Percentiles rank a stretch among this genome's conserved stretches.
Evolutionary conservation across 371 early-diverging fungal species (phyloP).

Genomic region (Mortierella sp.): DNA sequence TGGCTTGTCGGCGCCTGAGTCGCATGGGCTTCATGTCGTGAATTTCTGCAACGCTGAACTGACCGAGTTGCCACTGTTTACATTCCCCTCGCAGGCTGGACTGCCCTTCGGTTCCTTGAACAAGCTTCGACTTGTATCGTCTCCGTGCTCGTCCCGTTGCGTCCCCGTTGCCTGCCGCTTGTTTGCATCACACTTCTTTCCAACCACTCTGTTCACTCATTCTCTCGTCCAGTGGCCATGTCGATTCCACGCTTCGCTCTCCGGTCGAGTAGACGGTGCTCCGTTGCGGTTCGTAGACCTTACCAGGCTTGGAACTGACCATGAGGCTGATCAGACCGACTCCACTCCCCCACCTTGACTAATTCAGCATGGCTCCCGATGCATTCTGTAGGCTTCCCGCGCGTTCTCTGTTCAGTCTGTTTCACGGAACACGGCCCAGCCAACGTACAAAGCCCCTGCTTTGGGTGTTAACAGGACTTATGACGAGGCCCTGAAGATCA

Average conservation of each 20-base stretch:
- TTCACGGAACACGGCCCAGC: conserved; percentile 25
- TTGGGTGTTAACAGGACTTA: conserved; percentile 73
- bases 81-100: neutral
- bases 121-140: neutral
- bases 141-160: neutral
- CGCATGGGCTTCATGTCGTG: too few relatives aligned
- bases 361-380: neutral
- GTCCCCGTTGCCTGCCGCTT: neutral
- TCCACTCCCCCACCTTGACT: neutral
- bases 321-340: too few relatives aligned
- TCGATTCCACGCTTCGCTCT: conserved; percentile 40
- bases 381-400: conserved; percentile 24
- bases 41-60: too few relatives aligned
- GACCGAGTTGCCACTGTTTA: neutral
- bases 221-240: conserved; percentile 13
- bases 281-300: conserved; percentile 15
- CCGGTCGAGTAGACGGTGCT: conserved; percentile 33
- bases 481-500: conserved; percentile 81
- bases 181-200: neutral
- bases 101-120: neutral
- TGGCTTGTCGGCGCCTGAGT: too few relatives aligned
- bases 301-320: conserved; percentile 21
- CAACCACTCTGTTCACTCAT: conserved; percentile 1
- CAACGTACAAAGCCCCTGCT: conserved; percentile 62
- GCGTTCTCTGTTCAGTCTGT: conserved; percentile 37